Evolutionary conservation across 2,329 filamentous ascomycete species (phyloP).

Genomic region (Calonectria multiphialidica): DNA sequence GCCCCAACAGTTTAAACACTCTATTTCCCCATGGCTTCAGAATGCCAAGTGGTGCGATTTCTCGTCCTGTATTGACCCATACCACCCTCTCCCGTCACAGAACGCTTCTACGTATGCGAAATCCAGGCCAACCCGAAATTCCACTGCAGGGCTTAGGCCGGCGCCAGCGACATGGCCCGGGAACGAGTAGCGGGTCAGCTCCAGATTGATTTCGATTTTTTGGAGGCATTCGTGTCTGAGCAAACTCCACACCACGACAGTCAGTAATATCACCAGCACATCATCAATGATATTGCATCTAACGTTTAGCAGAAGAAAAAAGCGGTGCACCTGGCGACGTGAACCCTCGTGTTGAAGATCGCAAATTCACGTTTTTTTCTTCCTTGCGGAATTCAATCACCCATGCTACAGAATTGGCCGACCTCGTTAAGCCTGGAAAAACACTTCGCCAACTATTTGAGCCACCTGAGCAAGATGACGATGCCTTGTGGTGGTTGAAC

Average conservation of each 20-base stretch:
- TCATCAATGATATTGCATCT: not conserved
- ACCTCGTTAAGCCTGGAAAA: constrained; percentile 88
- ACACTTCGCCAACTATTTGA: constrained; percentile 88
- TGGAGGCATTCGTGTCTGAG: constrained; percentile 87
- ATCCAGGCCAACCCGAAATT: not conserved
- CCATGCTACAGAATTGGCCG: constrained; percentile 92
- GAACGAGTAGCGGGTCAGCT: constrained; percentile 67
- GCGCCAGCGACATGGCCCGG: not conserved
- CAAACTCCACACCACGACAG: constrained; percentile 61
- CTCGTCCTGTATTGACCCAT: not conserved
- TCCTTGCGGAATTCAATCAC: constrained; percentile 94
- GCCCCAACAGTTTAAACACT: not conserved
- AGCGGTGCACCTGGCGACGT: too few relatives aligned
- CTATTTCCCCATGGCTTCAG: not conserved
- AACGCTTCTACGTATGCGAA: not conserved
- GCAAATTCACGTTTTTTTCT: constrained; percentile 96
- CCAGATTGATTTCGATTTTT: constrained; percentile 90
- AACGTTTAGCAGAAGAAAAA: not conserved
- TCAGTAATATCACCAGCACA: constrained; percentile 58
- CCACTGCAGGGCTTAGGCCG: not conserved
- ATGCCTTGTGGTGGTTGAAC: constrained; percentile 98
- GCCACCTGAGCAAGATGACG: constrained; percentile 68
- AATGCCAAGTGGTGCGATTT: not conserved
- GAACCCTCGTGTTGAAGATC: constrained; percentile 66
- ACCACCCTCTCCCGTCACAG: not conserved